Evolutionary conservation across 2,329 filamentous ascomycete species (phyloP).

Genomic region (Colletotrichum agaves): DNA sequence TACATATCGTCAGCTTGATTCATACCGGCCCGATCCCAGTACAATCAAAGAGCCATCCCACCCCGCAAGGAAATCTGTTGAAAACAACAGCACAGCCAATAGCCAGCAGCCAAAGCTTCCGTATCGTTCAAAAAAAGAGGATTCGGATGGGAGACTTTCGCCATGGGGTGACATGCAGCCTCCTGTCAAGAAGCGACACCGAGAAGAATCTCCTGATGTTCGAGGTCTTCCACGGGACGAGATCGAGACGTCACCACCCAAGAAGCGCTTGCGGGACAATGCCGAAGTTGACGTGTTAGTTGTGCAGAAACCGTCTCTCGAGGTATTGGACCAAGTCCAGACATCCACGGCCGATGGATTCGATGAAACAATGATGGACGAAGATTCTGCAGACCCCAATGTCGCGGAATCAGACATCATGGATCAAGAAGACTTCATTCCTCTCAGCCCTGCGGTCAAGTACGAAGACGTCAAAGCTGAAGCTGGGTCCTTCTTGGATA

Average conservation of each 20-base stretch:
- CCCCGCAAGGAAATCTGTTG: background rate
- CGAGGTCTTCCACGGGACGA: constrained; percentile 18
- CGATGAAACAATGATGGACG: too few species aligned
- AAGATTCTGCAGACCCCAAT: background rate
- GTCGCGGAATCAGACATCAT: background rate
- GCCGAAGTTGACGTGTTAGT: background rate
- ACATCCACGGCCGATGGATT: too few species aligned
- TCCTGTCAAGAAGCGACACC: constrained; percentile 15
- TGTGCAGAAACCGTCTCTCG: too few species aligned
- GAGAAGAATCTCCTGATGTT: background rate
- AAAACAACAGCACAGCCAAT: background rate
- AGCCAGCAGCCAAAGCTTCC: background rate
- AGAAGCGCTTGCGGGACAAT: background rate
- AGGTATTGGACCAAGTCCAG: too few species aligned
- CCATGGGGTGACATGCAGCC: constrained; percentile 42
- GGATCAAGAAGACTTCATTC: background rate
- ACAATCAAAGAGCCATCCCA: background rate
- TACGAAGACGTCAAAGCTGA: background rate
- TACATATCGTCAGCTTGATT: background rate
- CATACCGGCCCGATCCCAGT: constrained; percentile 6
- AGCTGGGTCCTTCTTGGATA: constrained; percentile 12
- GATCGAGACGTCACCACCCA: background rate
- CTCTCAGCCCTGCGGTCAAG: background rate
- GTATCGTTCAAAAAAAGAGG: background rate
- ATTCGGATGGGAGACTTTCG: constrained; percentile 41